Evolutionary conservation across 768 basidiomycete genomes (phyloP).

Genomic region (Boletus rubropictus): DNA sequence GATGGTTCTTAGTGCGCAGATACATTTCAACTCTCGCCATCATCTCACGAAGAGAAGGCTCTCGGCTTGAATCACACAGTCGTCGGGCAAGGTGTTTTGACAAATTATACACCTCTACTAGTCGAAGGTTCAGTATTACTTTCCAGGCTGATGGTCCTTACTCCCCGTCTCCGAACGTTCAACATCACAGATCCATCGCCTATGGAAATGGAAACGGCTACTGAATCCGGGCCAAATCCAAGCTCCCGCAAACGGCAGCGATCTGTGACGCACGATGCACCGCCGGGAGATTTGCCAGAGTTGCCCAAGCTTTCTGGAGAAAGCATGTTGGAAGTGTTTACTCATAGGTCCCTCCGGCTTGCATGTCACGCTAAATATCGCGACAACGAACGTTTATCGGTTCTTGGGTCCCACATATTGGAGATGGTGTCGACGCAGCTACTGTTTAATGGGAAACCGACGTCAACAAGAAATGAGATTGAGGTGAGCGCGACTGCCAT

Average conservation of each 20-base stretch:
- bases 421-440: constrained; percentile 41
- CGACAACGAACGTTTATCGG: constrained; percentile 54
- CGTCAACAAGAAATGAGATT: constrained; percentile 44
- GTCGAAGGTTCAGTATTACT: constrained; percentile 9
- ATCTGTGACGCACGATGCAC: constrained; percentile 27
- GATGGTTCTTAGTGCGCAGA: constrained; percentile 17
- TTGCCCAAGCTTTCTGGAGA: constrained; percentile 50
- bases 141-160: constrained; percentile 30
- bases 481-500: constrained; percentile 38
- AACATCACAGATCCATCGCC: constrained; percentile 29
- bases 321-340: constrained; percentile 61
- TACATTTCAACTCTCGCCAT: constrained; percentile 19
- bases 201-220: constrained; percentile 29
- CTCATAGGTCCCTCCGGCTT: constrained; percentile 58
- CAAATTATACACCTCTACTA: constrained; percentile 15
- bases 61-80: constrained; percentile 13
- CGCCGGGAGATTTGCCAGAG: constrained; percentile 33
- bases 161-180: constrained; percentile 32
- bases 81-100: constrained; percentile 13
- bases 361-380: constrained; percentile 37
- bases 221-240: constrained; percentile 23
- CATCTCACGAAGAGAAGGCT: constrained; percentile 14
- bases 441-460: constrained; percentile 48
- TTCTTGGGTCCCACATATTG: constrained; percentile 46
- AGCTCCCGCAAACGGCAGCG: constrained; percentile 36